Evolutionary conservation across 345 rosid genomes (phyloP), one percentile per base, ranked within the genome.

Genomic region (Acer campestre): DNA sequence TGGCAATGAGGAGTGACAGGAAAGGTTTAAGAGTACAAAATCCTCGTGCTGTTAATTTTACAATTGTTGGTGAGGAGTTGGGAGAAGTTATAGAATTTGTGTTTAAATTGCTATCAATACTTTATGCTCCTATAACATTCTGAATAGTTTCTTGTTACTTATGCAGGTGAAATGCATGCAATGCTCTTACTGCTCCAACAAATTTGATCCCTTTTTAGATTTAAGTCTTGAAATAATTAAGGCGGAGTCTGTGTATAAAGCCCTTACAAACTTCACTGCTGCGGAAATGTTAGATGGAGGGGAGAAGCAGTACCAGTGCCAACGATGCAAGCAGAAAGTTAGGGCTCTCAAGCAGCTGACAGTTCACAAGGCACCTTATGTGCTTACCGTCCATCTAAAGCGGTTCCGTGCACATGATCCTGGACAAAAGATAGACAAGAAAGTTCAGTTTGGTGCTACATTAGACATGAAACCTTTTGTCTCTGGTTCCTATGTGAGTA

Each of bases 191-290:
- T 75, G 95, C 82, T 96, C 99, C 77, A 80, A 96, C 91, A 94
- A 86, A 59, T 90, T 85, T 78, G 98, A 94, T 81, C 98, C 98
- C 18, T 94, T 96, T 83, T 79, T 96, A 69, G 99, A 92, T 85
- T 76, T 96, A 64, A 94, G 99, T 85, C 95, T 96, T 48, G 97
- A 94, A 81, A 92, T 94, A 81, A 86, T 80, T 0, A 96, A 71
- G 88, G 98, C 97, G 6, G 99, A 92, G 80, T 85, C 97, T 49
- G 75, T 96, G 85, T 87, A 75, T 25, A 86, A 79, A 78, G 97
- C 97, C 23, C 93, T 96, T 78, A 63, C n/a, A 25, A 91, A 92
- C 74, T 96, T 96, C 76, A 92, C 95, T 55, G 83, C 95, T 70
- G 83, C 88, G 31, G 99, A 94, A 88, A 59, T 83, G 55, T 78